Base-by-base conservation (phyloP, 1,284 basidiomycete species). In the Farysia itapuensis region DNA sequence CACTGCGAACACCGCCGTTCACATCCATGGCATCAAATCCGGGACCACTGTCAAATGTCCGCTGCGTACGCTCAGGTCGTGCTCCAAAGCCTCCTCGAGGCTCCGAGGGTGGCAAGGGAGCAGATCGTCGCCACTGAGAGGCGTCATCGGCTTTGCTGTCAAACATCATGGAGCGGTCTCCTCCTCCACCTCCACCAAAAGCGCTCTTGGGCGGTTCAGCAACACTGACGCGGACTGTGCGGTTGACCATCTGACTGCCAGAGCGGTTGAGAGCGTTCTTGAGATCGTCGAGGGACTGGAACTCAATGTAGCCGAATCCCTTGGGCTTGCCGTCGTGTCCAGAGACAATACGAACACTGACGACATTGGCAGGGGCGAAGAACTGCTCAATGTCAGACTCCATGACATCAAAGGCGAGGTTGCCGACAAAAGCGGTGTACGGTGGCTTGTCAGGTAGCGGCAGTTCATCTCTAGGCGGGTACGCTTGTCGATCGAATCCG, bases 231-330 rank as follows among this genome's bases (percentile, higher is more conserved):
- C 94, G 84, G 57, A 98, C 82, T 19, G 82, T 84, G 56, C 95
- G 83, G 34, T 88, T 88, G 24, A 84, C 85, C 39, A 98, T 80
- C 64, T 79, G 67, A 32, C 43, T 33, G 24, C 72, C 72, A 41
- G 51, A 67, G 39, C 59, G 58, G 35, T 59, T 61, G 23, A 75
- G 57, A 5, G 88, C 94, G 43, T 86, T 84, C 79, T 91, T 92
- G 57, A 97, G 81, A 33, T 84, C 85, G 28, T 92, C 89, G 47
- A 90, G 77, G 41, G 86, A 86, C 28, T 81, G 83, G 73, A 97
- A 98, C 77, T 99, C 94, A 59, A 97, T 86, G 76, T 98, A 98
- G 24, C 94, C 95, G 79, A 96, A 98, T 1, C 95, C 95, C 78
- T 96, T 97, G 24, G 91, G 88, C 77, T 91, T 91, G 43, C 93